Percentiles rank a stretch among this genome's conserved stretches.
These are phyloP conservation scores for Termitomyces eurrhizus DNA, from an alignment of 768 basidiomycete genomes.

Conservation along the genomic window DNA sequence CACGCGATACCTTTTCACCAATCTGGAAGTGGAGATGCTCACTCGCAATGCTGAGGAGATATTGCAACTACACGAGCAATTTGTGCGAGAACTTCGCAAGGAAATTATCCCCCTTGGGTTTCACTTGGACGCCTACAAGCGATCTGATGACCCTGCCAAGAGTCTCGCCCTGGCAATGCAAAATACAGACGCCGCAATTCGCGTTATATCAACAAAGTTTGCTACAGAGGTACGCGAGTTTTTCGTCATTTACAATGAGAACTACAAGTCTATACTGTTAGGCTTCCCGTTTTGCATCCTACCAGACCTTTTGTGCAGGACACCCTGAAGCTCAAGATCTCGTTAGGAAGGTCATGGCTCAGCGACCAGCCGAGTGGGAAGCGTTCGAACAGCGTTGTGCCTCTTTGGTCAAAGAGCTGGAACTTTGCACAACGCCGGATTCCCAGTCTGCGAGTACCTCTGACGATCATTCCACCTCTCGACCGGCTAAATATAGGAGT, in stretches of 20 bases:
- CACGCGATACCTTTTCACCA: constrained; percentile 51
- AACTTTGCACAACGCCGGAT: constrained; percentile 19
- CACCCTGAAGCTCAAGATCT: constrained; percentile 80
- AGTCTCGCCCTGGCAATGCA: constrained; percentile 19
- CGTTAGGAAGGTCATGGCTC: constrained; percentile 60
- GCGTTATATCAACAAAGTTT: constrained; percentile 52
- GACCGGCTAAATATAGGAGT: constrained; percentile 26
- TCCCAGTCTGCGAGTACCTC: constrained; percentile 9
- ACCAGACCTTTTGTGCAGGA: constrained; percentile 83
- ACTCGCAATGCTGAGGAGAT: constrained; percentile 68
- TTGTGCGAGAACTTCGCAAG: constrained; percentile 51
- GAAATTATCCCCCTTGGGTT: constrained; percentile 52
- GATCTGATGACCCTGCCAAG: constrained; percentile 13
- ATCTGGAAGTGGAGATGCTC: constrained; percentile 53
- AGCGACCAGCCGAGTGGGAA: constrained; percentile 73
- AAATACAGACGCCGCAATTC: constrained; percentile 42
- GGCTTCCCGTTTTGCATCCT: constrained; percentile 73
- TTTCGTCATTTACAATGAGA: constrained; percentile 1
- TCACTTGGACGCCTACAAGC: constrained; percentile 26
- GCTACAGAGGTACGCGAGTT: constrained; percentile 45
- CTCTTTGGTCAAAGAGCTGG: constrained; percentile 39
- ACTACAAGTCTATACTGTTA: constrained; percentile 24
- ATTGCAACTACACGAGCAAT: constrained; percentile 62
- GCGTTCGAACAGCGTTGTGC: constrained; percentile 80
- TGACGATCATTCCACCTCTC: constrained; percentile 13